phyloP scores from a whole-genome alignment of 176 grass and related monocot species.

The Puya raimondii region DNA sequence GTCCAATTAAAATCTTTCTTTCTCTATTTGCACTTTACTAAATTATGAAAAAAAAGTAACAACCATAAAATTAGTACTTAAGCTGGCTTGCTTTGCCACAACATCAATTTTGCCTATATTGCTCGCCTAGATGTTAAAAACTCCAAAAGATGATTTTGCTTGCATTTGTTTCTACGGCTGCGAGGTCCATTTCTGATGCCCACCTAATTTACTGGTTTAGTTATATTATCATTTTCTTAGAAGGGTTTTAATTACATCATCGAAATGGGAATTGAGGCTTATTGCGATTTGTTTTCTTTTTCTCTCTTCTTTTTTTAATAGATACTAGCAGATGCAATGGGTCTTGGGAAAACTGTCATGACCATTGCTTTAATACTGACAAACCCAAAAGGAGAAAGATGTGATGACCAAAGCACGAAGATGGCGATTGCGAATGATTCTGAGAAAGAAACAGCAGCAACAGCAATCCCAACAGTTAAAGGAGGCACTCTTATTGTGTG shows the following conservation, averaged over 20 bases:
- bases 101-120: too few relatives aligned
- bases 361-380: slow-evolving; percentile 81
- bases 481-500: slow-evolving; percentile 89
- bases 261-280: neutral
- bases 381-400: slow-evolving; percentile 43
- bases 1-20: too few relatives aligned
- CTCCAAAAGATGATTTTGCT: too few relatives aligned
- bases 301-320: slow-evolving; percentile 25
- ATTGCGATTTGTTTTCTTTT: slow-evolving; percentile 17
- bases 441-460: neutral
- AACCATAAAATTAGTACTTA: too few relatives aligned
- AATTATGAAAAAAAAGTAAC: too few relatives aligned
- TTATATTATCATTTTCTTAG: neutral
- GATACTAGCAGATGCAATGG: slow-evolving; percentile 95
- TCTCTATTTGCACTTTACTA: too few relatives aligned
- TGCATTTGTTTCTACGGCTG: neutral
- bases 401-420: slow-evolving; percentile 21
- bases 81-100: too few relatives aligned
- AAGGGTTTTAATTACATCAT: neutral
- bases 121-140: too few relatives aligned
- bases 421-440: neutral
- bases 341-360: slow-evolving; percentile 95
- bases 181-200: neutral
- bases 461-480: slow-evolving; percentile 12
- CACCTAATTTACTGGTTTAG: neutral